Conservation (phyloP, 2,329 filamentous ascomycete genomes). For the Alternaria triticimaculans region DNA sequence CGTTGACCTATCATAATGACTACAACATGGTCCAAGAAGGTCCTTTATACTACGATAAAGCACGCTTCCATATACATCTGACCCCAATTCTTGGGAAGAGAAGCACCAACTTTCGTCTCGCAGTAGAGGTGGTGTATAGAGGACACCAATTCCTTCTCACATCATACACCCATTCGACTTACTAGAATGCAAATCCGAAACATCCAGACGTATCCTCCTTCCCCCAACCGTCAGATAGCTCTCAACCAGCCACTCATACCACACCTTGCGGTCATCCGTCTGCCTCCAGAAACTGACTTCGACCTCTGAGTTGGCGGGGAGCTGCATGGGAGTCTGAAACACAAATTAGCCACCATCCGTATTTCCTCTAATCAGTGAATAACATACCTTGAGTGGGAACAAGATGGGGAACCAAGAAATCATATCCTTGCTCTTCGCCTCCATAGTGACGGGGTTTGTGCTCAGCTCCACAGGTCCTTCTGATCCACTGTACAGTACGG, state of each 20-base stretch:
- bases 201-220: slow-evolving; percentile 69
- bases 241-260: slow-evolving; percentile 98
- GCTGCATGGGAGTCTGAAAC: slow-evolving; percentile 78
- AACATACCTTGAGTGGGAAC: slow-evolving; percentile 86
- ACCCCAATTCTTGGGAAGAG: background rate
- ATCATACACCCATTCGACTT: slow-evolving; percentile 50
- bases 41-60: background rate
- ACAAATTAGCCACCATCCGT: slow-evolving; percentile 6
- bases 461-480: slow-evolving; percentile 78
- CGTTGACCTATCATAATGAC: background rate
- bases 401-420: slow-evolving; percentile 99
- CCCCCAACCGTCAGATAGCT: slow-evolving; percentile 71
- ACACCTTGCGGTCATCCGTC: slow-evolving; percentile 93
- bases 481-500: slow-evolving; percentile 77
- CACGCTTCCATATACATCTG: background rate
- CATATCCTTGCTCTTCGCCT: slow-evolving; percentile 94
- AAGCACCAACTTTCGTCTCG: background rate
- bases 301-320: slow-evolving; percentile 83
- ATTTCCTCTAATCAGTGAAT: background rate
- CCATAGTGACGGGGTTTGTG: slow-evolving; percentile 90
- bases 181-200: slow-evolving; percentile 49
- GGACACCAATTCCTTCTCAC: too few relatives aligned
- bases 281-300: slow-evolving; percentile 95
- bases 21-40: background rate
- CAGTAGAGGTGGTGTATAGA: background rate